Base-by-base conservation (phyloP, 805 yeast species). In the Wickerhamomyces rabaulensis region DNA sequence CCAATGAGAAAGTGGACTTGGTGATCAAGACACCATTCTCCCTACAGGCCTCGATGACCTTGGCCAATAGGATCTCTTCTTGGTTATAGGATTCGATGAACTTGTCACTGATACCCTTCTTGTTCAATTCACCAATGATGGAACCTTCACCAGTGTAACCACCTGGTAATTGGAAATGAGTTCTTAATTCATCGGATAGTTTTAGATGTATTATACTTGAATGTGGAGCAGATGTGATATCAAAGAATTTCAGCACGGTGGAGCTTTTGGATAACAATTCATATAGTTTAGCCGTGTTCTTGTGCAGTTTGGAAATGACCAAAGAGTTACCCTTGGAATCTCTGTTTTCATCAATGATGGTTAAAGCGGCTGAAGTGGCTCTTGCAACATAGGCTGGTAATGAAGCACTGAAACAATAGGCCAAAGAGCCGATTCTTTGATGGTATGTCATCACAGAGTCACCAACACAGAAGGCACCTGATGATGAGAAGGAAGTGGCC, bases 401-500 rank as follows among this genome's bases (percentile, higher is more conserved):
- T 1, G 97, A 79, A 8, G 99, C 99, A 58, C 95, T 86, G 64
- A 88, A 94, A 50, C 94, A 94, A 63, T 89, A 94, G 3, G 96
- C 97, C 53, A 75, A 74, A 13, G 96, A 87, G 21, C 89, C 85
- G 58, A 94, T 84, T 64, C 96, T 81, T 73, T 94, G 99, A 69
- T 92, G 96, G 56, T 83, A 82, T 29, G 90, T 80, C 89, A 94
- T 88, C 46, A 84, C 84, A 22, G 70, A 66, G 38, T 79, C 84
- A 48, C 98, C 99, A 25, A 87, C 86, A 62, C 96, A 94, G 69
- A 88, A 92, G 1, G 96, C 98, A 53, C 99, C 99, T 42, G 92
- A 81, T 1, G 94, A 75, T 9, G 89, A 92, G 53, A 92, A 74
- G 0, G 95, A 74, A 40, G 76, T 75, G 15, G 96, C 94, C 74